Conservation (phyloP, 192 early-diverging fungal genomes). For the Coemansia sp. region DNA sequence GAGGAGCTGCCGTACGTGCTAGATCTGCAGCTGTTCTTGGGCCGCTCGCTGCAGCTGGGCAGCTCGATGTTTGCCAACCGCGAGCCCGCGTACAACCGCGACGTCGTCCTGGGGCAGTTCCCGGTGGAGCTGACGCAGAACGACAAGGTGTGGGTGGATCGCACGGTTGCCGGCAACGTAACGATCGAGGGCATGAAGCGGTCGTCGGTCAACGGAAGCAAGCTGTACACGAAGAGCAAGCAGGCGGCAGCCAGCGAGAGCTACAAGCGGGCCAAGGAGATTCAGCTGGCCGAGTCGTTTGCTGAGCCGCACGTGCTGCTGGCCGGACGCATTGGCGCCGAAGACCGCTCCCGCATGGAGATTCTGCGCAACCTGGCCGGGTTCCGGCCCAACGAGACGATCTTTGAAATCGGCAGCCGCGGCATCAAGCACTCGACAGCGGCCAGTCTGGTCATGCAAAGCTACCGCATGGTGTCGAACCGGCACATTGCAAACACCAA, state of each 20-base stretch:
- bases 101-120: constrained; percentile 78
- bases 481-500: constrained; percentile 28
- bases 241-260: constrained; percentile 80
- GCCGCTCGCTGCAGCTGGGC: constrained; percentile 66
- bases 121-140: constrained; percentile 65
- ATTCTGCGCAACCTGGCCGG: constrained; percentile 74
- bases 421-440: constrained; percentile 74
- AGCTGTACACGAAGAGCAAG: constrained; percentile 82
- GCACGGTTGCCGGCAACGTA: constrained; percentile 59
- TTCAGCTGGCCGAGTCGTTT: constrained; percentile 58
- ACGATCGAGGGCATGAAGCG: constrained; percentile 63
- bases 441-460: constrained; percentile 67
- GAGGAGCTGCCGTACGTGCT: constrained; percentile 93
- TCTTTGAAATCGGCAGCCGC: constrained; percentile 90
- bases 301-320: constrained; percentile 80
- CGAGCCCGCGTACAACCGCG: constrained; percentile 67
- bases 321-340: constrained; percentile 46
- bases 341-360: constrained; percentile 63
- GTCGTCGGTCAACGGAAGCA: constrained; percentile 78
- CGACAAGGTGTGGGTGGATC: constrained; percentile 74
- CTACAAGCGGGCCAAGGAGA: constrained; percentile 84
- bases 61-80: constrained; percentile 21
- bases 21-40: constrained; percentile 91
- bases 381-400: constrained; percentile 87
- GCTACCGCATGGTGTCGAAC: constrained; percentile 51